These are phyloP conservation scores for Paramecium octaurelia DNA, from an alignment of 73 alveolate species.

Conservation along the genomic window DNA sequence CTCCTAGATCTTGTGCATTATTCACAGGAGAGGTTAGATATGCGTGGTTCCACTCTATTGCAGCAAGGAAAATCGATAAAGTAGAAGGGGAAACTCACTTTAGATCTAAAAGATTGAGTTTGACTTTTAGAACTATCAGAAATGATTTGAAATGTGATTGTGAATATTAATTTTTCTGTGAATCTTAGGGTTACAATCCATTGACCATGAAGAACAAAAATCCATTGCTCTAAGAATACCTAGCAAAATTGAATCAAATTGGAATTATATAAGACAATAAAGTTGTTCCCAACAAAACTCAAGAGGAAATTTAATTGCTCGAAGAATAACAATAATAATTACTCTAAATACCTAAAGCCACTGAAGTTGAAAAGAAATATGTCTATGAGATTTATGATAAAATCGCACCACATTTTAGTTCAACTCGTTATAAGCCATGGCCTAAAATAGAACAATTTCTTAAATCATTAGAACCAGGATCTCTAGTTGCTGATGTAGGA, in stretches of 20 bases:
- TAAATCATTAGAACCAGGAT: constrained; percentile 86
- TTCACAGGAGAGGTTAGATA: constrained; percentile 80
- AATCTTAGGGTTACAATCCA: constrained; percentile 67
- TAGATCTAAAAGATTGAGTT: constrained; percentile 75
- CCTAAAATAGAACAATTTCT: constrained; percentile 92
- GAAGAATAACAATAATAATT: constrained; percentile 57
- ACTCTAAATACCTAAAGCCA: constrained; percentile 61
- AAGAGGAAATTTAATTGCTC: constrained; percentile 72
- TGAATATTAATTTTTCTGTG: constrained; percentile 73
- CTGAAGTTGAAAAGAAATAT: constrained; percentile 94
- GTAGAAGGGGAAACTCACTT: constrained; percentile 71
- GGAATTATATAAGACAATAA: constrained; percentile 64
- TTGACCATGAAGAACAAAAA: constrained; percentile 62
- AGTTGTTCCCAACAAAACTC: constrained; percentile 71
- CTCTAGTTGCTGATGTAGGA: constrained; percentile 95
- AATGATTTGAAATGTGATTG: constrained; percentile 70
- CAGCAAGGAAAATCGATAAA: constrained; percentile 79
- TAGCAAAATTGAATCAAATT: constrained; percentile 48
- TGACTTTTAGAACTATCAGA: constrained; percentile 75
- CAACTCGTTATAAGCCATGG: constrained; percentile 99
- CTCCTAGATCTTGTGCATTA: constrained; percentile 70
- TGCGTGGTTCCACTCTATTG: constrained; percentile 79
- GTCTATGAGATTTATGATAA: constrained; percentile 98
- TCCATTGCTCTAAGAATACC: constrained; percentile 46
- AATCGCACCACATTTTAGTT: constrained; percentile 97